A percentile compares a stretch with the other conserved stretches of the same genome.
phyloP scores from a whole-genome alignment of 768 basidiomycete genomes.

The Suillus ampliporus region DNA sequence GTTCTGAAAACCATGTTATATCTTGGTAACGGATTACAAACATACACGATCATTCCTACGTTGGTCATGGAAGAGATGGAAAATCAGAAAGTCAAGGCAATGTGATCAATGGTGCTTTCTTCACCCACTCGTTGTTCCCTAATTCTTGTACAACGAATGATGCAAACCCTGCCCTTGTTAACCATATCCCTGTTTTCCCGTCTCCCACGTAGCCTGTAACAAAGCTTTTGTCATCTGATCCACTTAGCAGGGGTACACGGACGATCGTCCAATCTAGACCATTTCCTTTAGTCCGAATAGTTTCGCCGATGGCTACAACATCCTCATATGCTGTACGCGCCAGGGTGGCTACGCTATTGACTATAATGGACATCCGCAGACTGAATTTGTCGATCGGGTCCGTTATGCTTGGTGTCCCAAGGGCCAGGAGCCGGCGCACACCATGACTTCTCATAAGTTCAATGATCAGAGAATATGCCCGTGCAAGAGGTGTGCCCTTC shows the following conservation, averaged over 20 bases:
- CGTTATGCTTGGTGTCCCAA: constrained; percentile 69
- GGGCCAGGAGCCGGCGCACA: constrained; percentile 64
- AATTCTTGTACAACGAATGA: constrained; percentile 65
- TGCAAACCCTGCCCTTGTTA: constrained; percentile 65
- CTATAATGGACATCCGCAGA: constrained; percentile 43
- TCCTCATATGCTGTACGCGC: constrained; percentile 69
- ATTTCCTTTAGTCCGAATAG: constrained; percentile 51
- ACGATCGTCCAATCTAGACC: constrained; percentile 73
- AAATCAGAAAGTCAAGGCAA: constrained; percentile 26
- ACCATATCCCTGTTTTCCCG: constrained; percentile 50
- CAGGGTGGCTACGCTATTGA: constrained; percentile 43
- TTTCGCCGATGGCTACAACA: constrained; percentile 66
- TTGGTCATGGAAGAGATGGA: not conserved
- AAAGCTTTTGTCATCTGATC: constrained; percentile 49
- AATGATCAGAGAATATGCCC: constrained; percentile 61
- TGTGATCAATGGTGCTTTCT: constrained; percentile 44
- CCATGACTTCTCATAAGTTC: constrained; percentile 56
- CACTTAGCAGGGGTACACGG: constrained; percentile 67
- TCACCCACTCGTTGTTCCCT: constrained; percentile 62
- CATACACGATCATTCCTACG: not conserved
- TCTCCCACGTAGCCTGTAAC: constrained; percentile 75
- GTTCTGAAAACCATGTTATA: not conserved
- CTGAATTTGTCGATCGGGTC: constrained; percentile 66
- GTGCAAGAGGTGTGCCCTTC: constrained; percentile 61
- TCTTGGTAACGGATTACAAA: not conserved